Percentiles rank a stretch among this genome's conserved stretches.
Conservation (phyloP, 805 yeast species). For the Wickerhamomyces subpelliculosus region DNA sequence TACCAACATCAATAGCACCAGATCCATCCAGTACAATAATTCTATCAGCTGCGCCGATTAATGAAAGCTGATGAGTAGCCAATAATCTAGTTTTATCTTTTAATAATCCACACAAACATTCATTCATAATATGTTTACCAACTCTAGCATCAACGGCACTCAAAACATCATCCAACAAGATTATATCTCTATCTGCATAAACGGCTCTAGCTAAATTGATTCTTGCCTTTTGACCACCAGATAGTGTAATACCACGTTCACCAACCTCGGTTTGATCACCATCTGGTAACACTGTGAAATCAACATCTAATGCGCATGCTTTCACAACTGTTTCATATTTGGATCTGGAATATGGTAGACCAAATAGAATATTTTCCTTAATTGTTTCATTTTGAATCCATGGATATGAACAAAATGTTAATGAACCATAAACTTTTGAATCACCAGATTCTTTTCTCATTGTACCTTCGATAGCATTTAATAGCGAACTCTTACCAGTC, state of each 20-base stretch:
- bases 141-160: conserved; percentile 86
- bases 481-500: conserved; percentile 70
- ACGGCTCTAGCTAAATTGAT: conserved; percentile 75
- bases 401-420: conserved; percentile 55
- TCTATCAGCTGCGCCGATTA: conserved; percentile 63
- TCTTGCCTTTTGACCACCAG: conserved; percentile 90
- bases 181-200: conserved; percentile 59
- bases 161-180: conserved; percentile 70
- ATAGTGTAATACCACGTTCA: conserved; percentile 75
- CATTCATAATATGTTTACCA: conserved; percentile 69
- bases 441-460: conserved; percentile 53
- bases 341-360: conserved; percentile 41
- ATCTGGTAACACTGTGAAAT: conserved; percentile 59
- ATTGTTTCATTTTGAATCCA: conserved; percentile 85
- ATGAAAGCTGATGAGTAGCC: conserved; percentile 79
- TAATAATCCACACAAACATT: conserved; percentile 58
- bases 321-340: conserved; percentile 48
- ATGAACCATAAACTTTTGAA: conserved; percentile 45
- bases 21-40: conserved; percentile 57
- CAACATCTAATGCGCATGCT: conserved; percentile 63
- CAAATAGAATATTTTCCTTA: conserved; percentile 68
- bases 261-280: conserved; percentile 81
- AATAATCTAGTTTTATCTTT: conserved; percentile 57
- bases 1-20: conserved; percentile 60
- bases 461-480: conserved; percentile 65